Evolutionary conservation across 2,329 filamentous ascomycete species (phyloP).

Genomic region (Fusarium zealandicum): DNA sequence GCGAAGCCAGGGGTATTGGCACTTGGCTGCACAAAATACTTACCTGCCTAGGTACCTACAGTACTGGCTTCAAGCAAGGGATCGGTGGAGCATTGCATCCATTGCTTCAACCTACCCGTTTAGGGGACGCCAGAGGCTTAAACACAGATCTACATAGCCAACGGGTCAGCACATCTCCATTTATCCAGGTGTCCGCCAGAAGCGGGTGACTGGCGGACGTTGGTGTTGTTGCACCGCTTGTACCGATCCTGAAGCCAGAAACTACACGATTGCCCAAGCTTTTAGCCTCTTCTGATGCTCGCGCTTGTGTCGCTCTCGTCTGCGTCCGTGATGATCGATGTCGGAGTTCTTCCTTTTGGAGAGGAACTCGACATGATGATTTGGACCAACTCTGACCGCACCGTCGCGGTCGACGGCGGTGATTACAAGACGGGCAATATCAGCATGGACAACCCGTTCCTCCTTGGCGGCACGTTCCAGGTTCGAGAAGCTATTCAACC

Average conservation of each 20-base stretch:
- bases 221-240: slow-evolving; percentile 18
- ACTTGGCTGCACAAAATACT: slow-evolving; percentile 30
- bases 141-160: slow-evolving; percentile 16
- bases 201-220: slow-evolving; percentile 14
- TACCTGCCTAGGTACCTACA: slow-evolving; percentile 7
- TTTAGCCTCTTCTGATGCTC: slow-evolving; percentile 25
- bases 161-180: slow-evolving; percentile 20
- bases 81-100: slow-evolving; percentile 5
- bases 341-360: slow-evolving; percentile 24
- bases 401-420: slow-evolving; percentile 8
- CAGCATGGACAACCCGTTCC: slow-evolving; percentile 1
- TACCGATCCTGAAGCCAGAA: slow-evolving; percentile 15
- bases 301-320: slow-evolving; percentile 23
- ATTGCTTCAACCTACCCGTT: slow-evolving; percentile 3
- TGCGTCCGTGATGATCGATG: slow-evolving; percentile 1
- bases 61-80: slow-evolving; percentile 26
- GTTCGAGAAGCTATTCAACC: neutral
- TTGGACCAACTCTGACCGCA: neutral
- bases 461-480: slow-evolving; percentile 11
- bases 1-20: slow-evolving; percentile 21
- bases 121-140: slow-evolving; percentile 24
- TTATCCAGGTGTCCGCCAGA: neutral
- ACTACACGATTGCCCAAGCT: slow-evolving; percentile 36
- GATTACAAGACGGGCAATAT: neutral
- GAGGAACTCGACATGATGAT: neutral